These are phyloP conservation scores for Sesbania bispinosa DNA, from an alignment of 306 rosid genomes.

Conservation along the genomic window DNA sequence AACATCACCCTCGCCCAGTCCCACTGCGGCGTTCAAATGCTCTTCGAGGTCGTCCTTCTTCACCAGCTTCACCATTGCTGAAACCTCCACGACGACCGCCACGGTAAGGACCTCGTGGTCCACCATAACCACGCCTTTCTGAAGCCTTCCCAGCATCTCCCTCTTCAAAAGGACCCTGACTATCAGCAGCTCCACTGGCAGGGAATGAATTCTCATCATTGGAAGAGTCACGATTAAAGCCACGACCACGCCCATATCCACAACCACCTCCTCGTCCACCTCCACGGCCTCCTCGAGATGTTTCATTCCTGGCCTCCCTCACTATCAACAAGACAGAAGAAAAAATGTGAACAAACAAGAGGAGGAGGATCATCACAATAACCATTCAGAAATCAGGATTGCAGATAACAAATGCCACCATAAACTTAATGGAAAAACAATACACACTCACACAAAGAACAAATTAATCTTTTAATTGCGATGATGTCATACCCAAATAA, in stretches of 20 bases:
- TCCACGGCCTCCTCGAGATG: constrained; percentile 70
- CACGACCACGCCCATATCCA: constrained; percentile 52
- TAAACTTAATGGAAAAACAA: neutral
- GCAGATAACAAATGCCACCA: neutral
- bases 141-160: constrained; percentile 51
- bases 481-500: neutral
- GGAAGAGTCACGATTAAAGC: constrained; percentile 37
- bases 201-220: constrained; percentile 49
- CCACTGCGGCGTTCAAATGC: constrained; percentile 86
- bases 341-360: neutral
- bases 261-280: constrained; percentile 55
- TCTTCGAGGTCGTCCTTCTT: constrained; percentile 73
- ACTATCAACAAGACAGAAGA: constrained; percentile 36
- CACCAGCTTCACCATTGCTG: constrained; percentile 68
- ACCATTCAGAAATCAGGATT: neutral
- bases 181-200: constrained; percentile 34
- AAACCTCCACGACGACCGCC: constrained; percentile 85
- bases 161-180: constrained; percentile 56
- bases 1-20: constrained; percentile 78
- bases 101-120: constrained; percentile 60
- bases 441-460: neutral
- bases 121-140: constrained; percentile 72
- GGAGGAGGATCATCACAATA: neutral
- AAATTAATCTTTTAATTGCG: neutral
- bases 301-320: constrained; percentile 75